Conservation (phyloP, 306 rosid species). For the Begonia loranthoides region DNA sequence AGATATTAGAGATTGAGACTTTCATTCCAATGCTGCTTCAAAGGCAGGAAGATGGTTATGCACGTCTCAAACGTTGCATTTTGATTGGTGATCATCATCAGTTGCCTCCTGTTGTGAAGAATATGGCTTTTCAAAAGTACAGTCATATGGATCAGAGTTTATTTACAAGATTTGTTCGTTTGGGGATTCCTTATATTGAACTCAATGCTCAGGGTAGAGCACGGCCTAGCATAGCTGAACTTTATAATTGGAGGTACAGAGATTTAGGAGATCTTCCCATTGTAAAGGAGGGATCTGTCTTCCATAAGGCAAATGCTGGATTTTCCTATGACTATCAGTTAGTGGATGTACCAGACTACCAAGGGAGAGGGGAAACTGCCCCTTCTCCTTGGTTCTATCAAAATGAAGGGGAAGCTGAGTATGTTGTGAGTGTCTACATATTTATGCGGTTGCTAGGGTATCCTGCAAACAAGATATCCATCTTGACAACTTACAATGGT, state of each 20-base stretch:
- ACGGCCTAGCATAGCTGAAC: constrained; percentile 84
- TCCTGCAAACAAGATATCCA: constrained; percentile 91
- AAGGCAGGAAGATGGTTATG: constrained; percentile 98
- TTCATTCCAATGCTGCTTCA: constrained; percentile 97
- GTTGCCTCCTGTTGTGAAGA: constrained; percentile 97
- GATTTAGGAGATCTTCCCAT: constrained; percentile 85
- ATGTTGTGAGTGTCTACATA: constrained; percentile 83
- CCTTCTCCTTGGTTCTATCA: constrained; percentile 99
- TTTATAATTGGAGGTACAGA: constrained; percentile 96
- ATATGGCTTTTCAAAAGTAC: constrained; percentile 97
- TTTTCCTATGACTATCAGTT: constrained; percentile 90
- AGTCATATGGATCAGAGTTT: constrained; percentile 99
- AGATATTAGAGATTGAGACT: constrained; percentile 94
- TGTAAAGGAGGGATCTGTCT: constrained; percentile 48
- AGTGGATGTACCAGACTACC: constrained; percentile 91
- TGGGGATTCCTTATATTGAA: constrained; percentile 96
- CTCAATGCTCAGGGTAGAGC: constrained; percentile 99
- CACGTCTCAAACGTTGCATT: constrained; percentile 95
- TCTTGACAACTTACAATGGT: constrained; percentile 97
- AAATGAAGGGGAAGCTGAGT: constrained; percentile 95
- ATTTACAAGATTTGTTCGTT: constrained; percentile 90
- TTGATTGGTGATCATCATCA: constrained; percentile 97
- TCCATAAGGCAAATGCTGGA: constrained; percentile 81
- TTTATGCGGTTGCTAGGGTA: constrained; percentile 91
- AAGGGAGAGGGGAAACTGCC: constrained; percentile 78